A percentile compares a stretch with the other conserved stretches of the same genome.
Conservation (phyloP, 805 yeast genomes). For the Barnettozyma californica region DNA sequence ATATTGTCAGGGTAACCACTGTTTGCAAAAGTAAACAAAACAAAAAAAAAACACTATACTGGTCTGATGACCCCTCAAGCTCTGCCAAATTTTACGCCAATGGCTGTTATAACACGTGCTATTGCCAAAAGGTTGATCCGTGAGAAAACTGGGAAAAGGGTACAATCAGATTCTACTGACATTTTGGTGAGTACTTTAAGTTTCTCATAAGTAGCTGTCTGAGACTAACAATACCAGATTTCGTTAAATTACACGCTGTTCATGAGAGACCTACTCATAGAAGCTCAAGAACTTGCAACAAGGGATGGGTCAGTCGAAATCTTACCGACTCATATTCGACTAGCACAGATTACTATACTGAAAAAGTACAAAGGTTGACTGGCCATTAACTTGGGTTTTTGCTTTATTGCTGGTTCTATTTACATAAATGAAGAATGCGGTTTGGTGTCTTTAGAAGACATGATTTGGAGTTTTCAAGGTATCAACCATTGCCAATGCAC, state of each 20-base stretch:
- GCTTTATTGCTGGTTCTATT: background rate
- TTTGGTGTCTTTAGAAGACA: constrained; percentile 21
- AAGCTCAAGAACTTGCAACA: constrained; percentile 35
- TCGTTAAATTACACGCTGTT: constrained; percentile 45
- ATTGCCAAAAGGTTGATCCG: constrained; percentile 22
- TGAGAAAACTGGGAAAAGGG: constrained; percentile 17
- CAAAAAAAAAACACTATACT: background rate
- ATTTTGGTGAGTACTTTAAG: constrained; percentile 24
- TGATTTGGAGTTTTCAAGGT: constrained; percentile 30
- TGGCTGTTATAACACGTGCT: constrained; percentile 16
- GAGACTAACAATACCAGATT: constrained; percentile 17
- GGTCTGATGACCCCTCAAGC: too few relatives aligned
- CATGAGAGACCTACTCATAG: constrained; percentile 31
- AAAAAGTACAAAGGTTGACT: constrained; percentile 33
- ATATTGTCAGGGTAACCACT: background rate
- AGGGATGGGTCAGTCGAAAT: constrained; percentile 39
- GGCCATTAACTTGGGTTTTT: background rate
- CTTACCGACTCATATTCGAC: constrained; percentile 36
- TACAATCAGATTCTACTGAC: constrained; percentile 37
- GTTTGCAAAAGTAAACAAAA: background rate
- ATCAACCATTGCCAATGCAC: constrained; percentile 63
- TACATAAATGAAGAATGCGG: background rate
- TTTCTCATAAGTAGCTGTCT: background rate
- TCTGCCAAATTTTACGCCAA: background rate
- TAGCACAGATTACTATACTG: constrained; percentile 30